Evolutionary conservation across 2,329 filamentous ascomycete species (phyloP).

Genomic region (Phialophora chinensis): DNA sequence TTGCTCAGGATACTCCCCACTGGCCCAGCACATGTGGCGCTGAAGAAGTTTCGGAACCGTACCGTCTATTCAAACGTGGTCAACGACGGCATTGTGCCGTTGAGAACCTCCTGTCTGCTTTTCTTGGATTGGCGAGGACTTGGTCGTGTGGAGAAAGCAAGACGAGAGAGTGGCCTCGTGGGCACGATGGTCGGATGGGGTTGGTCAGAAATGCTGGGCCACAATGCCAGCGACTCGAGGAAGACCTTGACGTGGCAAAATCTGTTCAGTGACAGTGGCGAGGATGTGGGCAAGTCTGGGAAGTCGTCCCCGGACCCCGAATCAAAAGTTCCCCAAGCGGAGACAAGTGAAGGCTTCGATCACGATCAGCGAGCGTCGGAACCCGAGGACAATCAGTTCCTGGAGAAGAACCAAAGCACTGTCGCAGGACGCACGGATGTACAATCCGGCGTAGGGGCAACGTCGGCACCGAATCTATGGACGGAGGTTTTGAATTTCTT

Average conservation of each 20-base stretch:
- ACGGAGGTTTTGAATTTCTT: conserved; percentile 76
- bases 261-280: conserved; percentile 39
- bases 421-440: not conserved
- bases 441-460: conserved; percentile 22
- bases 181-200: conserved; percentile 93
- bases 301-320: conserved; percentile 35
- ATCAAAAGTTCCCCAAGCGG: conserved; percentile 37
- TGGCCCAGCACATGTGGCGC: conserved; percentile 82
- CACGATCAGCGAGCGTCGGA: conserved; percentile 24
- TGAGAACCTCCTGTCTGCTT: conserved; percentile 92
- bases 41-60: conserved; percentile 76
- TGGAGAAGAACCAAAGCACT: conserved; percentile 13
- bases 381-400: conserved; percentile 24
- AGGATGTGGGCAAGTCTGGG: conserved; percentile 34
- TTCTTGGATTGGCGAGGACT: conserved; percentile 97
- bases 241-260: conserved; percentile 43
- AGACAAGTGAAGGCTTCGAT: conserved; percentile 37
- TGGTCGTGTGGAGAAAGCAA: conserved; percentile 90
- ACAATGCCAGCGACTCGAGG: conserved; percentile 64
- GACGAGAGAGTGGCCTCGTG: conserved; percentile 87
- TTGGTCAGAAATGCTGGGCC: conserved; percentile 85
- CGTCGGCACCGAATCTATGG: conserved; percentile 57
- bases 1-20: conserved; percentile 78
- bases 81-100: conserved; percentile 90
- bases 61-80: conserved; percentile 84